Evolutionary conservation across 1,139 yeast genomes (phyloP).

Genomic region (Kazachstania sp.): DNA sequence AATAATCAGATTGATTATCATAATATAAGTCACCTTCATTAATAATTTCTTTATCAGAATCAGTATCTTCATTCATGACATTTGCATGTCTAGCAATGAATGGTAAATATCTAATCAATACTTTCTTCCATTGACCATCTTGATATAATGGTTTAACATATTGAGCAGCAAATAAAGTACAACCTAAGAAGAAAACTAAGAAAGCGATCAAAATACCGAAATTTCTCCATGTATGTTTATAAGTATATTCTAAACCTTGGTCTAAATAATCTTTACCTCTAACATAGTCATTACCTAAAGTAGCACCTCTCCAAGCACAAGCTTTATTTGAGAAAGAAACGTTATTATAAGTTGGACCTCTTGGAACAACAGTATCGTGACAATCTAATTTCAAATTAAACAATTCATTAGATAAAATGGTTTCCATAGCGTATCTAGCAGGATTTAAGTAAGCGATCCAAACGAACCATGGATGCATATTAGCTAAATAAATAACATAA

Average conservation of each 20-base stretch:
- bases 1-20: background rate
- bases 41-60: background rate
- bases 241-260: constrained; percentile 32
- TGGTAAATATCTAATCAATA: constrained; percentile 1
- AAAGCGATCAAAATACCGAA: constrained; percentile 37
- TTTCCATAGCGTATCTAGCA: constrained; percentile 43
- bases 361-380: constrained; percentile 37
- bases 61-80: background rate
- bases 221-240: constrained; percentile 39
- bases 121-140: constrained; percentile 13
- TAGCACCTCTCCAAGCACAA: constrained; percentile 34
- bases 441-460: constrained; percentile 53
- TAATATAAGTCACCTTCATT: background rate
- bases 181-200: constrained; percentile 29
- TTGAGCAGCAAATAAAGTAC: constrained; percentile 32
- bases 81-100: background rate
- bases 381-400: constrained; percentile 30
- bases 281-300: constrained; percentile 24
- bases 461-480: constrained; percentile 51
- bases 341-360: constrained; percentile 33
- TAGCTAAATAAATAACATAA: constrained; percentile 43
- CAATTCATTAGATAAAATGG: constrained; percentile 42
- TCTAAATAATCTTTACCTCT: constrained; percentile 32
- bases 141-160: constrained; percentile 28
- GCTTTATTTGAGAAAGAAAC: constrained; percentile 33